Base-by-base conservation (phyloP, 495 filamentous ascomycete species). In the Aspergillus egyptiacus region DNA sequence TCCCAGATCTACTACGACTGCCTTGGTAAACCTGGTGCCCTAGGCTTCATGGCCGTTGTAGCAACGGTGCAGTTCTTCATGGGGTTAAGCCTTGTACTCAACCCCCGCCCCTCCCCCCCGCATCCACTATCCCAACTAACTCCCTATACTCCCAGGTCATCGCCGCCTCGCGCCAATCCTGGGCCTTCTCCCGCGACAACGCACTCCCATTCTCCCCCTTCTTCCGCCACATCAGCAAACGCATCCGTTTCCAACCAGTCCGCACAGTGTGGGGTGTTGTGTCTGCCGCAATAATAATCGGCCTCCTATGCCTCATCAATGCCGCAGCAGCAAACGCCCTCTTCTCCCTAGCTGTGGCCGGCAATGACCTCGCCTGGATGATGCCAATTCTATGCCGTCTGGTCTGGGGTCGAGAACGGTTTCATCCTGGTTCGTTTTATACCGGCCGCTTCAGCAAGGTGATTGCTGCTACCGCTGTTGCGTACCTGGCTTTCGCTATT, bases 341-440 rank as follows among this genome's bases (percentile, higher is more conserved):
- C 5, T 85, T 85, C 65, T 81, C 76, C 2, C 74, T 85, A 7
- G 75, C 75, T 2, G 77, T 83, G 5, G 79, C 81, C 1, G 79
- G 73, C 3, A 81, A 83, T 52, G 75, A 83, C 44, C 60, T 85
- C 5, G 77, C 81, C 2, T 86, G 80, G 80, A 65, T 74, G n/a
- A 73, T 68, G 1, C 82, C 83, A 1, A 84, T 86, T 48, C 65
- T 84, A 33, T 72, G 73, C 37, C 77, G 83, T 8, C 63, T 85
- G 0, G 59, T 83, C 9, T 86, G 81, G 81, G 82, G 81, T 6
- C 57, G 77, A 45, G 58, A 70, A 0, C 78, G 76, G 43, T 86
- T 86, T 54, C 72, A 71, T n/a, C 80, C 81, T 0, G 82, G 82
- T 0, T 75, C 79, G 8, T 77, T 81, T 58, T 83, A 82, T 56